These are phyloP conservation scores for Ceriops decandra DNA, from an alignment of 345 rosid genomes.

Conservation along the genomic window DNA sequence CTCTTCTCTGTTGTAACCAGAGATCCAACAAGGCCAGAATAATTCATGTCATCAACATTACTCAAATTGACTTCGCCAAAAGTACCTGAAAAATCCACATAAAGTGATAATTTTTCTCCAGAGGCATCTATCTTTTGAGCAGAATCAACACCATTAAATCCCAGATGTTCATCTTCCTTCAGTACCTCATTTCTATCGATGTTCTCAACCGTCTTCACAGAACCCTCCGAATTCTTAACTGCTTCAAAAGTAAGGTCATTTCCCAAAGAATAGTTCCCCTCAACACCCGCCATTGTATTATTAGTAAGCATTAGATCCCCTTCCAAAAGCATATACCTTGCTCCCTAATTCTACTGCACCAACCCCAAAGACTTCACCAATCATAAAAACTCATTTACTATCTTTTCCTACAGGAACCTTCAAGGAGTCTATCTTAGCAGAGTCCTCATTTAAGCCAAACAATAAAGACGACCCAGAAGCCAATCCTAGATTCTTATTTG, in stretches of 20 bases:
- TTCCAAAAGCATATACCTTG: slow-evolving; percentile 16
- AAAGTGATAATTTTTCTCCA: slow-evolving; percentile 55
- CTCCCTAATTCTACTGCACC: slow-evolving; percentile 8
- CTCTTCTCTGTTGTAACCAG: slow-evolving; percentile 22
- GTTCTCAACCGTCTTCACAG: slow-evolving; percentile 7
- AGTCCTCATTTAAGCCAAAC: slow-evolving; percentile 19
- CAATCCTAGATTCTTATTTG: slow-evolving; percentile 12
- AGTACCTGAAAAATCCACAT: slow-evolving; percentile 60
- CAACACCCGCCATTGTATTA: slow-evolving; percentile 11
- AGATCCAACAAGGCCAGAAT: slow-evolving; percentile 4
- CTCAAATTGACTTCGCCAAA: slow-evolving; percentile 16
- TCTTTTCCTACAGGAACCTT: slow-evolving; percentile 15
- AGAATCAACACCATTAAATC: slow-evolving; percentile 26
- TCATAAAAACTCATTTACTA: slow-evolving; percentile 18
- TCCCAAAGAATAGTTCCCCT: slow-evolving; percentile 17
- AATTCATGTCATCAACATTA: slow-evolving; percentile 17
- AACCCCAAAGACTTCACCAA: slow-evolving; percentile 5
- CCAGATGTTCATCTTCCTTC: slow-evolving; percentile 24
- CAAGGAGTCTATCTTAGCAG: slow-evolving; percentile 22
- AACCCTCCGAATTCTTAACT: slow-evolving; percentile 3
- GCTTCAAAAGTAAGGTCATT: slow-evolving; percentile 12
- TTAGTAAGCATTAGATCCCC: slow-evolving; percentile 8
- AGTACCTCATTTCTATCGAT: slow-evolving; percentile 21
- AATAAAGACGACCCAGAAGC: slow-evolving; percentile 20
- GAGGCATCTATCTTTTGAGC: slow-evolving; percentile 44